Evolutionary conservation across 2,329 filamentous ascomycete genomes (phyloP), one percentile per base, ranked within the genome.

Genomic region (Xylaria sp.): DNA sequence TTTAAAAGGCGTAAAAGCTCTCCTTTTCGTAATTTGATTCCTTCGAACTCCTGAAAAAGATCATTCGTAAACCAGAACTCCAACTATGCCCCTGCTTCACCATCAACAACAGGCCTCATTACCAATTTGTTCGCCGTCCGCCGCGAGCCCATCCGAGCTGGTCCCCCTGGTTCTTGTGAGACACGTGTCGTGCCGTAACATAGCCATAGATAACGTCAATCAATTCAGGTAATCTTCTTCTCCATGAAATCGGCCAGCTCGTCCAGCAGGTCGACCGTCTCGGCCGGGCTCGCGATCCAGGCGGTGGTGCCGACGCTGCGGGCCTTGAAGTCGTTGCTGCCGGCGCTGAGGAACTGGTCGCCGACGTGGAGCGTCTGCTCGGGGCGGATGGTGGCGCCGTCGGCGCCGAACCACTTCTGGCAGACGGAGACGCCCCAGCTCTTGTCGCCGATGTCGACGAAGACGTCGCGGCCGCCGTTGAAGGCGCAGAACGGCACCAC

Each of bases 371-470:
- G 78, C 7, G 92, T 97, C 67, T 89, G 89, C 60, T 88, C 84
- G 2, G 86, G 89, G 45, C 82, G 79, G 63, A 97, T 85, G 37
- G 66, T 60, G 29, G 56, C 54, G 17, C 47, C 69, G 38, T 49
- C 84, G 1, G 79, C 84, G 19, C 89, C 89, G 70, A 97, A 96
- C 78, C 91, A 96, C 53, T 87, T 83, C 76, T 99, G 94, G 70
- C 92, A 97, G 3, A 92, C 91, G 29, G 90, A 82, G 2, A 99
- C 94, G 60, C 94, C 94, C 89, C 92, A 96, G 48, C 88, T 92
- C 76, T 99, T 99, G 76, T 99, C 94, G 51, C 94, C 94, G 67
- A 99, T 97, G 71, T 99, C 94, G 49, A 99, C 92, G 73, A 99
- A 99, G 39, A 97, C 92, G 71, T 99, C 94, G 58, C 94, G 93